Conservation (phyloP, 2,329 filamentous ascomycete species). For the Chrysoporthe deuterocubensis region DNA sequence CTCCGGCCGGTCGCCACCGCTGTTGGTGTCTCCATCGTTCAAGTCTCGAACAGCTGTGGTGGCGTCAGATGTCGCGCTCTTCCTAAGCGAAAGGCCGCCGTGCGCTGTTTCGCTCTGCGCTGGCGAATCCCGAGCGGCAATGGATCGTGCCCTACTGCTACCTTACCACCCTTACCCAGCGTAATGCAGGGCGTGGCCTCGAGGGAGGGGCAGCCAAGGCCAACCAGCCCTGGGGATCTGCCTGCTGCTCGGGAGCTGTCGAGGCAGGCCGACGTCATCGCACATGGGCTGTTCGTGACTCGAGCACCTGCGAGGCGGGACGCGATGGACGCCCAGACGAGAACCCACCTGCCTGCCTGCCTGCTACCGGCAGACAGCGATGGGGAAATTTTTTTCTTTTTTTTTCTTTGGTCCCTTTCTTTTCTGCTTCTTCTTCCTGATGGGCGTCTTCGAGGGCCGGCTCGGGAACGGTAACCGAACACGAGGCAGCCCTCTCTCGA, state of each 20-base stretch:
- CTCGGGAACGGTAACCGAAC: too few relatives aligned
- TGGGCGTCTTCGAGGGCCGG: too few relatives aligned
- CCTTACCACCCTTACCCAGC: too few relatives aligned
- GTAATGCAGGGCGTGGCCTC: neutral
- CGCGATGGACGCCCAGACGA: neutral
- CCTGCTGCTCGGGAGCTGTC: neutral
- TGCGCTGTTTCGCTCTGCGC: neutral
- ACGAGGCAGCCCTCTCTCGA: too few relatives aligned
- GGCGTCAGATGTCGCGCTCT: too few relatives aligned
- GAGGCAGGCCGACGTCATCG: conserved; percentile 3
- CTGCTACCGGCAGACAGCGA: neutral
- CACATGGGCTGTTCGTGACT: neutral
- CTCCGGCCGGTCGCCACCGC: too few relatives aligned
- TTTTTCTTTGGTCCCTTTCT: neutral
- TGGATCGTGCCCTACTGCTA: neutral
- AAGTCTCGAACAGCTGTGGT: too few relatives aligned
- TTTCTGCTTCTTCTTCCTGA: too few relatives aligned
- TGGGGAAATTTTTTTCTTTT: neutral
- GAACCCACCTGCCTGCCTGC: neutral
- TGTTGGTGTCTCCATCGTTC: too few relatives aligned
- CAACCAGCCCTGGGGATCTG: conserved; percentile 3
- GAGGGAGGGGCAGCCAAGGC: neutral
- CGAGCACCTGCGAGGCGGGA: neutral
- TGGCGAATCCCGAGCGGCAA: neutral
- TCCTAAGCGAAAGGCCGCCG: too few relatives aligned